These are phyloP conservation scores for Allium fistulosum DNA, from an alignment of 106 monocot genomes.

Conservation along the genomic window DNA sequence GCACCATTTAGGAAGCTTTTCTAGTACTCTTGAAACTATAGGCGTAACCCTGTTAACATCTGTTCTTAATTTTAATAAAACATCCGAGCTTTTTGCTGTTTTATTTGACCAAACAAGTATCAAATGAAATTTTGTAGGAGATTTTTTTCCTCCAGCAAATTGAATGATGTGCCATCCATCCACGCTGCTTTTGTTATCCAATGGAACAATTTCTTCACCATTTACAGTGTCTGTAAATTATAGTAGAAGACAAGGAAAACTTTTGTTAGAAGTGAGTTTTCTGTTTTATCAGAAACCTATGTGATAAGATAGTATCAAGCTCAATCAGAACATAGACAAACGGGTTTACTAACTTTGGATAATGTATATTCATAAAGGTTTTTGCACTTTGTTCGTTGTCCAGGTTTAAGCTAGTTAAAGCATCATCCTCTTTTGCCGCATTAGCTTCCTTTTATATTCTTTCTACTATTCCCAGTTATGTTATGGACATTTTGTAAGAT, in stretches of 20 bases:
- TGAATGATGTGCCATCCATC: slow-evolving; percentile 87
- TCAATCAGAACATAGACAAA: no score
- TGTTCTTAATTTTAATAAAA: slow-evolving; percentile 68
- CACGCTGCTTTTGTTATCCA: slow-evolving; percentile 29
- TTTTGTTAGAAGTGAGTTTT: background rate
- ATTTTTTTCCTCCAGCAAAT: slow-evolving; percentile 74
- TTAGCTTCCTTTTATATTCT: no score
- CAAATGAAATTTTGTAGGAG: slow-evolving; percentile 70
- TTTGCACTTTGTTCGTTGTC: no score
- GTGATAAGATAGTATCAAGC: no score
- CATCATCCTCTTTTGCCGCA: no score
- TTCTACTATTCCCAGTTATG: no score
- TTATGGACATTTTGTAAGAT: no score
- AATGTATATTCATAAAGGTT: no score
- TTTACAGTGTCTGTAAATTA: slow-evolving; percentile 21
- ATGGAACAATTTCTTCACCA: slow-evolving; percentile 31
- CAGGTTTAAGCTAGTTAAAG: no score
- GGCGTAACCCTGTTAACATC: slow-evolving; percentile 71
- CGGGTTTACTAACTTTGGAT: no score
- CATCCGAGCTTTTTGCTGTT: slow-evolving; percentile 9
- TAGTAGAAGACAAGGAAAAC: background rate
- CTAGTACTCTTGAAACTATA: slow-evolving; percentile 34
- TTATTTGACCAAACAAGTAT: slow-evolving; percentile 43
- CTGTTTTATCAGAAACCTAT: no score
- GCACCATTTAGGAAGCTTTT: slow-evolving; percentile 82